Evolutionary conservation across 2,329 filamentous ascomycete genomes (phyloP).

Genomic region (Nothophoma quercina): DNA sequence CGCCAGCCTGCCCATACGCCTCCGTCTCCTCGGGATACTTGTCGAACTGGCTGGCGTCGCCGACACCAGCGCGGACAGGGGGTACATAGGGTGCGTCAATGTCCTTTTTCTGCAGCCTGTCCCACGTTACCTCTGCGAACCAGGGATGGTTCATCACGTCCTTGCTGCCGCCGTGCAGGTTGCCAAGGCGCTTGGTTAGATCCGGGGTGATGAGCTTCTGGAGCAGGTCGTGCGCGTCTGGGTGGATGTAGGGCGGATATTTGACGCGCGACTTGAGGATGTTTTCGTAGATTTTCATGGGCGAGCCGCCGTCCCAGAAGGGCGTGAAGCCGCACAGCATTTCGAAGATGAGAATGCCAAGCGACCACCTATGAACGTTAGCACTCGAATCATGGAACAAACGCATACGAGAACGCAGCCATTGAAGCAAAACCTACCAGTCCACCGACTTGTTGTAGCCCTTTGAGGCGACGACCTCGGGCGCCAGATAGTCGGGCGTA

Average conservation of each 20-base stretch:
- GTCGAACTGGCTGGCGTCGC: constrained; percentile 97
- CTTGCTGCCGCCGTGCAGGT: constrained; percentile 86
- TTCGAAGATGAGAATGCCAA: constrained; percentile 98
- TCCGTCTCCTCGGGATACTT: constrained; percentile 97
- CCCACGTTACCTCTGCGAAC: constrained; percentile 99
- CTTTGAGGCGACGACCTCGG: constrained; percentile 98
- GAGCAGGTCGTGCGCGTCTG: constrained; percentile 90
- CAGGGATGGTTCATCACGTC: constrained; percentile 96
- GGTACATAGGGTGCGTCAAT: constrained; percentile 98
- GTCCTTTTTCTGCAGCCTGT: constrained; percentile 90
- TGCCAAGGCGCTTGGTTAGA: constrained; percentile 92
- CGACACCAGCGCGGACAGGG: constrained; percentile 89
- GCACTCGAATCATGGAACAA: too few species aligned
- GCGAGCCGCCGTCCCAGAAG: constrained; percentile 97
- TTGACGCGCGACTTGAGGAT: constrained; percentile 96
- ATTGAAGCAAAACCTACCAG: constrained; percentile 79
- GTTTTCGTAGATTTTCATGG: constrained; percentile 99
- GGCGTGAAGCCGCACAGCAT: constrained; percentile 99
- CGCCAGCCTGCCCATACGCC: constrained; percentile 79
- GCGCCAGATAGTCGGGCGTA: constrained; percentile 95
- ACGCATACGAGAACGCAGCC: too few species aligned
- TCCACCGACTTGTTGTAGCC: constrained; percentile 99
- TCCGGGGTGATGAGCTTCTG: constrained; percentile 93
- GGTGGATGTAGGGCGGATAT: constrained; percentile 94
- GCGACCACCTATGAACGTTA: constrained; percentile 78